These are phyloP conservation scores for Fusarium napiforme DNA, from an alignment of 2,329 filamentous ascomycete genomes.

Conservation along the genomic window DNA sequence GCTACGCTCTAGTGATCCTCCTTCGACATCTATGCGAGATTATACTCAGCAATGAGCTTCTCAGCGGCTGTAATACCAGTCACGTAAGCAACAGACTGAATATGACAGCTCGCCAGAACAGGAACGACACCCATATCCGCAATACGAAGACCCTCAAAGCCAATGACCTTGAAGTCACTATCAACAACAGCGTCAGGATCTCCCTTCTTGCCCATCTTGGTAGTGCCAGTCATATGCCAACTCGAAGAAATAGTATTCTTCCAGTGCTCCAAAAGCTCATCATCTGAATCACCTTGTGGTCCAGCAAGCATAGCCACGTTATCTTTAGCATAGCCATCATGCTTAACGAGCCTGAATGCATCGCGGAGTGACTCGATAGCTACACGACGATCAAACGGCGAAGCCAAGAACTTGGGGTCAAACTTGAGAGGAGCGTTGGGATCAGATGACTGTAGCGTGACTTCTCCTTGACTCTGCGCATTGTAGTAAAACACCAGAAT, in stretches of 20 bases:
- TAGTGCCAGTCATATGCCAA: slow-evolving; percentile 68
- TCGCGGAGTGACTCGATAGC: slow-evolving; percentile 62
- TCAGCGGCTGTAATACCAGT: slow-evolving; percentile 64
- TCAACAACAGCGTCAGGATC: slow-evolving; percentile 61
- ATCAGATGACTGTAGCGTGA: slow-evolving; percentile 63
- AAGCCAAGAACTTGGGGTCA: slow-evolving; percentile 62
- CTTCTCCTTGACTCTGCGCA: slow-evolving; percentile 62
- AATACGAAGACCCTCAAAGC: slow-evolving; percentile 34
- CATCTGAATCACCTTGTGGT: slow-evolving; percentile 61
- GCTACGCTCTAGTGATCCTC: background rate
- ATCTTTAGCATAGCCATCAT: slow-evolving; percentile 57
- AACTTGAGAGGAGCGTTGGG: slow-evolving; percentile 62
- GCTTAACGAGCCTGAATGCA: slow-evolving; percentile 53
- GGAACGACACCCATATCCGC: slow-evolving; percentile 41
- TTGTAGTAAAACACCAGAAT: slow-evolving; percentile 63
- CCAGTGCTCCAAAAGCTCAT: slow-evolving; percentile 62
- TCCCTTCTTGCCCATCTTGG: slow-evolving; percentile 63
- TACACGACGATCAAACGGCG: slow-evolving; percentile 64
- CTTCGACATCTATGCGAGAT: background rate
- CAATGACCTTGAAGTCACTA: slow-evolving; percentile 32
- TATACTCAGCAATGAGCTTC: slow-evolving; percentile 43
- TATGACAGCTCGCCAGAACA: slow-evolving; percentile 60
- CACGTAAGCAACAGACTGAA: slow-evolving; percentile 64
- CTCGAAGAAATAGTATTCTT: slow-evolving; percentile 56
- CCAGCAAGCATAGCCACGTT: slow-evolving; percentile 54